Base-by-base conservation (phyloP, 2,329 filamentous ascomycete species). In the Biscogniauxia marginata region DNA sequence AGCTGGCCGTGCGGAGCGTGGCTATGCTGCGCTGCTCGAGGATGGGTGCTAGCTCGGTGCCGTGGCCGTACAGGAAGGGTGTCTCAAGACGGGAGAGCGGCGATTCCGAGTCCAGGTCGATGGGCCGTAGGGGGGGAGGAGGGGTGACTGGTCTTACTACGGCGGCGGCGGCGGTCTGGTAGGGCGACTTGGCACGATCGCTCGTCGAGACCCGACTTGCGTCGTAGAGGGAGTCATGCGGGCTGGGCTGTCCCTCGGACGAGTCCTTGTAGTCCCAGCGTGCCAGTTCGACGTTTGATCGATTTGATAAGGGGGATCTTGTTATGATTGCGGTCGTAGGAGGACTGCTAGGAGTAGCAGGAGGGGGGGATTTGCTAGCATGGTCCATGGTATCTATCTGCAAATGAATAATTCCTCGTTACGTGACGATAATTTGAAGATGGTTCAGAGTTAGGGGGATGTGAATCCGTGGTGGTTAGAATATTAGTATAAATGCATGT, bases 41-140 rank as follows among this genome's bases (percentile, higher is more conserved):
- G 59, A 77, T 77, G 13, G 75, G 74, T 19, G 70, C 66, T 1
- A 77, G 68, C 23, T 70, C 63, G 3, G 74, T 77, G 19, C 74
- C 74, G 54, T 69, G 65, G 19, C 74, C 74, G 57, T 77, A 77
- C 2, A 71, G 62, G 59, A 77, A 75, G 3, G 65, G 67, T 1
- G 67, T 69, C 49, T 67, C 67, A 34, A 68, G 61, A 5, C 58
- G 62, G 4, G 65, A 67, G n/a, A 69, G 60, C 1, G 67, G 67
- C 1, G 69, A 70, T 19, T 69, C 69, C 2, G 65, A 64, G 39
- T 65, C 60, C 7, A 65, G 56, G 51, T 69, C 62, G 49, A 67
- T 61, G 19, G 50, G 50, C 30, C 53, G 25, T 16, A 51, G 48
- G 24, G 3, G 50, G 18, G 50, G 45, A 7, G 57, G 22, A 5